A percentile compares a stretch with the other conserved stretches of the same genome.
Evolutionary conservation across 805 yeast genomes (phyloP).

Genomic region (Lipomyces mesembrius): DNA sequence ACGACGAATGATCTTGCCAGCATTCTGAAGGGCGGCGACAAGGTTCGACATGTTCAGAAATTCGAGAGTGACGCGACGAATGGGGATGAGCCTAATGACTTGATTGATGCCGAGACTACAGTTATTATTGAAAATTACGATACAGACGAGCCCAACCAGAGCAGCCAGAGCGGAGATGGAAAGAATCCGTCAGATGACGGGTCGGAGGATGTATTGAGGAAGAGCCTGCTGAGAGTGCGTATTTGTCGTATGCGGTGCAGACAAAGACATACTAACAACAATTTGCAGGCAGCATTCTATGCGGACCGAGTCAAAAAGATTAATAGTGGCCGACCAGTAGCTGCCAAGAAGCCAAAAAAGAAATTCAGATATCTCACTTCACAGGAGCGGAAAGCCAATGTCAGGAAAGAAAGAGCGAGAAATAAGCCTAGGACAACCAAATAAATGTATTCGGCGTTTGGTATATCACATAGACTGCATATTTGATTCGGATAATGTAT

Average conservation of each 20-base stretch:
- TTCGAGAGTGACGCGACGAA: slow-evolving; percentile 42
- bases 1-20: slow-evolving; percentile 51
- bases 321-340: slow-evolving; percentile 40
- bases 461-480: not conserved
- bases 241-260: not conserved
- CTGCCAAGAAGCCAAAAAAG: slow-evolving; percentile 57
- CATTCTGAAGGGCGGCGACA: slow-evolving; percentile 44
- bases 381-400: slow-evolving; percentile 68
- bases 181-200: not conserved
- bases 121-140: slow-evolving; percentile 62
- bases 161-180: not conserved
- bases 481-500: not conserved
- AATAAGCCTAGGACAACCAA: not conserved
- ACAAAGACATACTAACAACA: not conserved
- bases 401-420: slow-evolving; percentile 50
- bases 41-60: slow-evolving; percentile 10
- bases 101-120: slow-evolving; percentile 57
- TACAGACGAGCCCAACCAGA: slow-evolving; percentile 10
- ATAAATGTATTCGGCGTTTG: not conserved
- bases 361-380: slow-evolving; percentile 89
- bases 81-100: slow-evolving; percentile 53
- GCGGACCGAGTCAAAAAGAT: slow-evolving; percentile 55
- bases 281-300: slow-evolving; percentile 64
- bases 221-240: slow-evolving; percentile 63
- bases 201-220: slow-evolving; percentile 9